Conservation (phyloP, 768 basidiomycete genomes). For the Collybia sordida region DNA sequence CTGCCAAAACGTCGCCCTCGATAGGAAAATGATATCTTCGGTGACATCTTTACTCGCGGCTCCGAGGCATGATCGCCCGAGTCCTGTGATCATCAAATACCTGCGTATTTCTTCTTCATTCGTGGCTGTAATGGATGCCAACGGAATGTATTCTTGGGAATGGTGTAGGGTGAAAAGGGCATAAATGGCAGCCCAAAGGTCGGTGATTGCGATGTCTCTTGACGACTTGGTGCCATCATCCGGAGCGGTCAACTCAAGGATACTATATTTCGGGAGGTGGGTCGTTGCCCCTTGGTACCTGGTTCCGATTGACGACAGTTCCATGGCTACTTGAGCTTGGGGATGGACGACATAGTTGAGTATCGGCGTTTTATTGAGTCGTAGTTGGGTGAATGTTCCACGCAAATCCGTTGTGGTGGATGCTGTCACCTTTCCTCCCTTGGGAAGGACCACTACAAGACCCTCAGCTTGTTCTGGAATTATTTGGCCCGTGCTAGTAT, state of each 20-base stretch:
- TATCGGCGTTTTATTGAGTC: slow-evolving; percentile 19
- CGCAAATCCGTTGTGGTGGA: slow-evolving; percentile 6
- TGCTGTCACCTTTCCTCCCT: slow-evolving; percentile 21
- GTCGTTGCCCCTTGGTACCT: slow-evolving; percentile 24
- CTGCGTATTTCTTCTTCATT: slow-evolving; percentile 29
- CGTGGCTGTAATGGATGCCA: slow-evolving; percentile 27
- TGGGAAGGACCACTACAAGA: slow-evolving; percentile 26
- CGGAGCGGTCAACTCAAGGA: slow-evolving; percentile 21
- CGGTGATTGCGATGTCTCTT: slow-evolving; percentile 21
- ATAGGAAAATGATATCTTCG: slow-evolving; percentile 34
- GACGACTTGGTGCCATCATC: slow-evolving; percentile 11
- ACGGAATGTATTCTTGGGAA: slow-evolving; percentile 39
- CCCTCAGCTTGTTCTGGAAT: slow-evolving; percentile 7
- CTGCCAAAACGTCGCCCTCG: slow-evolving; percentile 48
- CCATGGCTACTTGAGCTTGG: slow-evolving; percentile 15
- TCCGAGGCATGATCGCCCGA: slow-evolving; percentile 23
- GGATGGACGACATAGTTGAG: slow-evolving; percentile 15
- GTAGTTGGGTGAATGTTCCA: slow-evolving; percentile 15
- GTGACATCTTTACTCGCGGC: slow-evolving; percentile 11
- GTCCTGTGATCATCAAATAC: slow-evolving; percentile 40
- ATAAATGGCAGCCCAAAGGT: slow-evolving; percentile 42
- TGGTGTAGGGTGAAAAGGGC: slow-evolving; percentile 38
- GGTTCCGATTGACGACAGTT: slow-evolving; percentile 26
- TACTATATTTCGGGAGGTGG: slow-evolving; percentile 27
- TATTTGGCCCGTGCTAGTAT: slow-evolving; percentile 10